Evolutionary conservation across 2,329 filamentous ascomycete species (phyloP).

Genomic region (Colletotrichum tropicicola): DNA sequence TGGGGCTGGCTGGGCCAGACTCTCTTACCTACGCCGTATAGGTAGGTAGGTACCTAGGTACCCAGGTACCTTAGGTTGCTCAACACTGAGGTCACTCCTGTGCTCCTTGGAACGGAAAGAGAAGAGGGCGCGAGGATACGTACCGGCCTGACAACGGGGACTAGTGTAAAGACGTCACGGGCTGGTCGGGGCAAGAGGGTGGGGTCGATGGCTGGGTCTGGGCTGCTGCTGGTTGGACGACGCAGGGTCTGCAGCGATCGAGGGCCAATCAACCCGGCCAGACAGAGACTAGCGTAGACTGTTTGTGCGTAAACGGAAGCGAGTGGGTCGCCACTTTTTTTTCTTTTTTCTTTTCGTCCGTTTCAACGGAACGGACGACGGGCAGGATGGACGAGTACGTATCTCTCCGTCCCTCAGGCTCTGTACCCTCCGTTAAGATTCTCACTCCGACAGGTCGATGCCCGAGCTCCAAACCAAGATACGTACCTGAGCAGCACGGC

Average conservation of each 20-base stretch:
- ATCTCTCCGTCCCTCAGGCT: background rate
- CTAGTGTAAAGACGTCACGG: background rate
- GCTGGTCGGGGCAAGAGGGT: background rate
- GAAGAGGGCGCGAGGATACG: background rate
- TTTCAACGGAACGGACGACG: conserved; percentile 8
- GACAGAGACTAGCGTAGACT: conserved; percentile 1
- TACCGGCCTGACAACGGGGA: background rate
- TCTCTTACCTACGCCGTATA: background rate
- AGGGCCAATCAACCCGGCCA: conserved; percentile 4
- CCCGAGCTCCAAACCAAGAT: background rate
- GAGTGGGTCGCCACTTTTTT: background rate
- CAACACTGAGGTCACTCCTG: background rate
- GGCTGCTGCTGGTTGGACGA: conserved; percentile 11
- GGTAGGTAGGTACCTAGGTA: background rate
- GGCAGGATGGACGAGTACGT: background rate
- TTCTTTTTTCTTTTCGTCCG: background rate
- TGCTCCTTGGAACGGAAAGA: background rate
- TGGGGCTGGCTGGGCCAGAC: background rate
- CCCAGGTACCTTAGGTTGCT: background rate
- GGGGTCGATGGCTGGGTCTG: background rate
- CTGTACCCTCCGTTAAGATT: background rate
- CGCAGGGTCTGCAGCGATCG: conserved; percentile 10
- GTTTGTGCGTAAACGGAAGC: conserved; percentile 1
- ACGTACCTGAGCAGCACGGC: background rate
- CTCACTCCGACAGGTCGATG: background rate